Percentiles rank a stretch among this genome's conserved stretches.
Conservation (phyloP, 805 yeast genomes). For the Zygosaccharomyces siamensis region DNA sequence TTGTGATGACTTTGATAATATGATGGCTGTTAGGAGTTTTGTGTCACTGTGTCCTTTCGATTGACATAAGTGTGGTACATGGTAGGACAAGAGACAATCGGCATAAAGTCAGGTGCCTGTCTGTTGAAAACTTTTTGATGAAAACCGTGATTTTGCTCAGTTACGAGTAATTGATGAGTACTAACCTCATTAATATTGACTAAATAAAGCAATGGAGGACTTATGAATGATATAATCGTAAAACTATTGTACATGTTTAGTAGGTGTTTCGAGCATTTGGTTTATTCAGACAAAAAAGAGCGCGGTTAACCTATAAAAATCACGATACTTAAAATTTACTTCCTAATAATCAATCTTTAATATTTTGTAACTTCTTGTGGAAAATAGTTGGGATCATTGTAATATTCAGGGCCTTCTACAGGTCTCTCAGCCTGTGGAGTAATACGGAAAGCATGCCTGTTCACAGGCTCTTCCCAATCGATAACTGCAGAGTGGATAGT, state of each 20-base stretch:
- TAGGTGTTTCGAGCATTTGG: too few relatives aligned
- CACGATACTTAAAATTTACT: background rate
- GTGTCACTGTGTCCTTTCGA: background rate
- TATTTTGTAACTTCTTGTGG: conserved; percentile 4
- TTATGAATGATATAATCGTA: too few relatives aligned
- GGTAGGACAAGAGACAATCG: background rate
- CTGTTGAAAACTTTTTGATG: background rate
- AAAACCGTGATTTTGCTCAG: too few relatives aligned
- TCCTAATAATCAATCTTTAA: background rate
- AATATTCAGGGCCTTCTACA: conserved; percentile 42
- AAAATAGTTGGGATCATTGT: conserved; percentile 11
- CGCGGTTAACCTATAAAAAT: too few relatives aligned
- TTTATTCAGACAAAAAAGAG: too few relatives aligned
- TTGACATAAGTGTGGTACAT: background rate
- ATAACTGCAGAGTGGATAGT: conserved; percentile 60
- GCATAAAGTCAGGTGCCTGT: background rate
- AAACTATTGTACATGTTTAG: too few relatives aligned
- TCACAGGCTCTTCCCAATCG: conserved; percentile 62
- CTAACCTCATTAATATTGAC: too few relatives aligned
- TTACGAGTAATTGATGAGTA: too few relatives aligned
- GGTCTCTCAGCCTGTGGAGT: conserved; percentile 76
- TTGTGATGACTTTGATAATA: too few relatives aligned
- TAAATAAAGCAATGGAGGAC: too few relatives aligned
- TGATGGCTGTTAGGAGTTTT: background rate
- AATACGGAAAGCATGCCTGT: conserved; percentile 67